Evolutionary conservation across 345 rosid species (phyloP).

Genomic region (Arabidopsis arenosa): DNA sequence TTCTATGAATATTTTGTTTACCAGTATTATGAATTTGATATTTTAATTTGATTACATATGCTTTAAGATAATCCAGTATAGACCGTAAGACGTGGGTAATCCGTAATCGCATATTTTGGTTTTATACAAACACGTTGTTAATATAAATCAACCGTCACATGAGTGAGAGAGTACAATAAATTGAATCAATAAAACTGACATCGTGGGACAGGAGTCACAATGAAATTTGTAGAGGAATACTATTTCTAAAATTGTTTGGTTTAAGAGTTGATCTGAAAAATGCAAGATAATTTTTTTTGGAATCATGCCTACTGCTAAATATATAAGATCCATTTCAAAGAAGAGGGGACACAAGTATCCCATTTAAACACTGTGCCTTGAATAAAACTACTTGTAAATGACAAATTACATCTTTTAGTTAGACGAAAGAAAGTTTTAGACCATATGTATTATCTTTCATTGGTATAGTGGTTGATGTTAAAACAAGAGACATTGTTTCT

Average conservation of each 20-base stretch:
- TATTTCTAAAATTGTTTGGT: slow-evolving; percentile 26
- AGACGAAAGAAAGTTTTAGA: neutral
- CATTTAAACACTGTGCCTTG: neutral
- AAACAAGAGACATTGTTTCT: slow-evolving; percentile 24
- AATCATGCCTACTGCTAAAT: slow-evolving; percentile 4
- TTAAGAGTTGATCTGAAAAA: slow-evolving; percentile 10
- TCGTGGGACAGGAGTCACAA: slow-evolving; percentile 16
- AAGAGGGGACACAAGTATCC: slow-evolving; percentile 13
- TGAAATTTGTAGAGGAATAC: neutral
- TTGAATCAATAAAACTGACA: slow-evolving; percentile 26
- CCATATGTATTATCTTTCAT: neutral
- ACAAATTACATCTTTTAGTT: neutral
- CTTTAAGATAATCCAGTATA: neutral
- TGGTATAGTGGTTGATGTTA: slow-evolving; percentile 13
- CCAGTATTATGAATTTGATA: neutral
- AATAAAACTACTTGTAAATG: neutral
- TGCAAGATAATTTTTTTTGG: slow-evolving; percentile 11
- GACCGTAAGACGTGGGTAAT: neutral
- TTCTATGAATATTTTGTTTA: neutral
- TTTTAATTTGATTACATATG: neutral
- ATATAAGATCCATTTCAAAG: slow-evolving; percentile 1
- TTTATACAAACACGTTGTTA: slow-evolving; percentile 6
- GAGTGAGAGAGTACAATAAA: slow-evolving; percentile 6
- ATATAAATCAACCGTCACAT: slow-evolving; percentile 30
- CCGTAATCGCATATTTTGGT: neutral